Evolutionary conservation across 345 rosid genomes (phyloP).

Genomic region (Cardamine occulta): DNA sequence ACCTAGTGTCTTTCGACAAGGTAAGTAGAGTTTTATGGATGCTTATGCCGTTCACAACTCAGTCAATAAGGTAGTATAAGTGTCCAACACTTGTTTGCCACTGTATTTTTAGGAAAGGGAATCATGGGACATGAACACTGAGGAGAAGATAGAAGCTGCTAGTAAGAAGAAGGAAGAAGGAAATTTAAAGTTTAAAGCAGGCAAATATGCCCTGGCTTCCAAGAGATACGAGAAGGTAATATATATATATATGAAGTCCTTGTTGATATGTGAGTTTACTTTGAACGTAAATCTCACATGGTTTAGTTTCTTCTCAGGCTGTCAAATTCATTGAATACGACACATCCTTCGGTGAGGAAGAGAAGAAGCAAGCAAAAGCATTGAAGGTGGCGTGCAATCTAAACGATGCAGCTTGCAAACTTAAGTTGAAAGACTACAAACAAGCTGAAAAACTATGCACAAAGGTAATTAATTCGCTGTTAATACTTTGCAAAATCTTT

Average conservation of each 20-base stretch:
- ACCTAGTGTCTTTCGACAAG: slow-evolving; percentile 76
- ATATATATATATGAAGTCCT: no score
- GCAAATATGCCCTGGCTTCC: slow-evolving; percentile 77
- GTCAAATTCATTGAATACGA: slow-evolving; percentile 79
- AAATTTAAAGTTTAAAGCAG: slow-evolving; percentile 73
- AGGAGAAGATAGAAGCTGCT: slow-evolving; percentile 88
- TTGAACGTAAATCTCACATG: slow-evolving; percentile 1
- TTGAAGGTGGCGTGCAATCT: slow-evolving; percentile 85
- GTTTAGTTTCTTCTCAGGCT: slow-evolving; percentile 55
- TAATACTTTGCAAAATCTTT: neutral
- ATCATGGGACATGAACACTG: slow-evolving; percentile 95
- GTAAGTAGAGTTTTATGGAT: slow-evolving; percentile 42
- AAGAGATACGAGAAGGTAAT: slow-evolving; percentile 91
- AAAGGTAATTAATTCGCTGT: slow-evolving; percentile 49
- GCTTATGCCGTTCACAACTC: neutral
- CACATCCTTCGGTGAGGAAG: slow-evolving; percentile 76
- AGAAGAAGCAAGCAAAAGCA: slow-evolving; percentile 77
- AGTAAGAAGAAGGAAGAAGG: slow-evolving; percentile 96
- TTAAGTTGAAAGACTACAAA: slow-evolving; percentile 79
- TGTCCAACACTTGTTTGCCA: slow-evolving; percentile 11
- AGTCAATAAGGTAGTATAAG: neutral
- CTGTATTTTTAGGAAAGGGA: slow-evolving; percentile 67
- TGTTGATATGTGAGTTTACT: neutral
- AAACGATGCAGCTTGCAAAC: slow-evolving; percentile 87
- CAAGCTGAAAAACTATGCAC: slow-evolving; percentile 79